phyloP scores from a whole-genome alignment of 805 yeast species.

The Metschnikowia matae region DNA sequence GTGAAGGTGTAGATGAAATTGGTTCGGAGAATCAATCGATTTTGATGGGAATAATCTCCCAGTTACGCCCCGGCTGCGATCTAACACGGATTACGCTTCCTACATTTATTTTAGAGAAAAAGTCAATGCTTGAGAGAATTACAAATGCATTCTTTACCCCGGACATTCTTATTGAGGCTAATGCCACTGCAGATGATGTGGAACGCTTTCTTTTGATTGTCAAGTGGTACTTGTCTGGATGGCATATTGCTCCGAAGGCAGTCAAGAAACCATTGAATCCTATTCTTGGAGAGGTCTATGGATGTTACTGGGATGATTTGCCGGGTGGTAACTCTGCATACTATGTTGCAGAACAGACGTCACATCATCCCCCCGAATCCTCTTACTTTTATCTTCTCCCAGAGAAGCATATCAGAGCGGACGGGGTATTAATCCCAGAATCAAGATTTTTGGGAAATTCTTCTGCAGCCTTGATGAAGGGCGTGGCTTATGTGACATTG shows the following conservation, averaged over 20 bases:
- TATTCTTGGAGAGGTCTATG: slow-evolving; percentile 84
- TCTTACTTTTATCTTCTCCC: slow-evolving; percentile 89
- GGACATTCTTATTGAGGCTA: slow-evolving; percentile 66
- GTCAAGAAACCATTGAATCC: slow-evolving; percentile 97
- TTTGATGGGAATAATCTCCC: slow-evolving; percentile 81
- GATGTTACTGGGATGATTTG: slow-evolving; percentile 89
- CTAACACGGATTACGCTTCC: slow-evolving; percentile 89
- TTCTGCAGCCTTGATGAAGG: slow-evolving; percentile 97
- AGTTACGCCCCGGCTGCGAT: slow-evolving; percentile 89
- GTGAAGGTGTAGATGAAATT: slow-evolving; percentile 77
- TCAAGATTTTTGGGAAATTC: slow-evolving; percentile 91
- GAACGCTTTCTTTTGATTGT: slow-evolving; percentile 71
- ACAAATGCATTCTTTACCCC: slow-evolving; percentile 86
- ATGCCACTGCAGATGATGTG: slow-evolving; percentile 50
- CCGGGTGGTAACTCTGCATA: slow-evolving; percentile 64
- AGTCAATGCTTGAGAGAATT: slow-evolving; percentile 93
- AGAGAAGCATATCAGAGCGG: slow-evolving; percentile 72
- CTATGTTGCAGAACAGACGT: slow-evolving; percentile 89
- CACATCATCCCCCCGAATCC: slow-evolving; percentile 98
- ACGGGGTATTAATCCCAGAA: slow-evolving; percentile 83
- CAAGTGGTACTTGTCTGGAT: slow-evolving; percentile 88
- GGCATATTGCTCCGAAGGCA: slow-evolving; percentile 99
- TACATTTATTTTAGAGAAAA: slow-evolving; percentile 90
- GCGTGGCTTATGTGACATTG: slow-evolving; percentile 67
- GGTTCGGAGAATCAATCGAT: slow-evolving; percentile 69